Evolutionary conservation across 257 asterid genomes (phyloP), one percentile per base, ranked within the genome.

Genomic region (Nicotiana benthamiana): DNA sequence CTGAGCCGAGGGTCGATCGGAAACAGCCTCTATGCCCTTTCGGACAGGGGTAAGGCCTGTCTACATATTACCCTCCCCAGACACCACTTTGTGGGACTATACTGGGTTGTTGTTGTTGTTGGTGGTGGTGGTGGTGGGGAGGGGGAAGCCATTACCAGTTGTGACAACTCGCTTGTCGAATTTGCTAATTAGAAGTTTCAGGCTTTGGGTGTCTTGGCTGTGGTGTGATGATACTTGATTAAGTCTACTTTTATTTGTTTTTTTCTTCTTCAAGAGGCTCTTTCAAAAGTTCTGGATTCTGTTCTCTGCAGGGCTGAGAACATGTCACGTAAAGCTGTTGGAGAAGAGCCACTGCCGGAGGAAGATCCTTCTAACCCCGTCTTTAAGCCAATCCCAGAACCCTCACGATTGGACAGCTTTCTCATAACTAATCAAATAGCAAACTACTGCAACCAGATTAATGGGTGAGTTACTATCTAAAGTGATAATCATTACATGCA

Each of bases 341-440:
- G 98, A 84, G 99, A 94, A 80, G 99, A 96, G 80, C 97, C 97
- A 60, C 85, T 93, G 79, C 98, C 98, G 0, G 98, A 96, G 87
- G 99, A 96, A 84, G 99, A 96, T 90, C 97, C 98, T 64, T 79
- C 97, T 75, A 96, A 94, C 83, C 92, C 95, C 43, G 16, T 90
- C 72, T 96, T 96, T 87, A 94, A 94, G 91, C 94, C 97, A 79
- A 89, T 92, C 77, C 97, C 94, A 1, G 98, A 96, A 85, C 97
- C 98, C 27, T 94, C 99, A 4, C 89, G 99, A 82, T 87, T 94
- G 91, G 97, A 94, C 20, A 91, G 99, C 87, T 96, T 96, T 75
- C 92, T 96, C 82, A 80, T 92, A 53, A 94, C 97, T 15, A 96
- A 96, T 87, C 99, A 91, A 88, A 85, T 94, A 82, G 83, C 97